Evolutionary conservation across 345 rosid genomes (phyloP), one percentile per base, ranked within the genome.

Genomic region (Rhodamnia argentea): DNA sequence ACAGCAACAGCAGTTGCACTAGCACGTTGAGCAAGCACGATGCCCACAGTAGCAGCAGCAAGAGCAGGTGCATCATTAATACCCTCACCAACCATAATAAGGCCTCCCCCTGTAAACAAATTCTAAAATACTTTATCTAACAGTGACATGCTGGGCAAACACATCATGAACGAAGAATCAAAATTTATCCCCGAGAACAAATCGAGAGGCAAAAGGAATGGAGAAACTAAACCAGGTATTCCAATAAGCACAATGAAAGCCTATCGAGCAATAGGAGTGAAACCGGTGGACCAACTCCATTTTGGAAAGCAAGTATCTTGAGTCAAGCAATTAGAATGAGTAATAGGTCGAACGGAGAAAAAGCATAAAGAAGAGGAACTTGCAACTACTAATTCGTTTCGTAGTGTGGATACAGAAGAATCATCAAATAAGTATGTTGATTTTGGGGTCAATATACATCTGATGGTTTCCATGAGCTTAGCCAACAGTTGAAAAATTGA

Each of bases 61-160:
- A 97, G 95, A 40, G 99, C 99, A 82, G 99, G 99, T 47, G 93
- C 99, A 89, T 97, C 98, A 88, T 97, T 97, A 83, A 97, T 97
- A 52, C 99, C 99, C 94, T 97, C 99, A 84, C 99, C 98, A 18
- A 96, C 99, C 99, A 95, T 96, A 86, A 95, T 93, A 88, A 96
- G 90, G 85, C 99, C 99, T 74, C 99, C 99, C 37, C 98, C 99
- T 97, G 94, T 15, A 62, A 87, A 40, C 82, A 92, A 20, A 52
- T 83, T 37, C 59, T 9, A 57, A 57, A 78, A 83, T 15, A 15
- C 20, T 27, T 83, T 24, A 52, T 24, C 50, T 2, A 54, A 54
- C 44, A 54, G 59, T 70, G 47, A 70, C 7, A 32, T 37, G 10
- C 32, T 70, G 78, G 10, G 47, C 13, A 70, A 37, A 70, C 47